A percentile compares a stretch with the other conserved stretches of the same genome.
Evolutionary conservation across 108 stramenopile genomes (phyloP).

Genomic region (Nitzschia inconspicua): DNA sequence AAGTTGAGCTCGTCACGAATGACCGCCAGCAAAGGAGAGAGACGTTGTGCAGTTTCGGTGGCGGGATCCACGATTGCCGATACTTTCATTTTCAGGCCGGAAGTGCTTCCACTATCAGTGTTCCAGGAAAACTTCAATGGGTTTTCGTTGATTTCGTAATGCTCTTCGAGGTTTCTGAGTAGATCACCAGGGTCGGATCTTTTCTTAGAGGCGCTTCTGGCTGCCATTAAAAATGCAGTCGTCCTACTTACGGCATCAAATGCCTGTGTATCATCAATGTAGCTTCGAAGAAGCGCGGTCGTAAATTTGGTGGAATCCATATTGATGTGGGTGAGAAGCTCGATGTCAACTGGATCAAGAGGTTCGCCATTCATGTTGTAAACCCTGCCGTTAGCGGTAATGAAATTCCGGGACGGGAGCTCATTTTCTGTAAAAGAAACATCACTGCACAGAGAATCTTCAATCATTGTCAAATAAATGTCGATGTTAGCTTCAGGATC

Average conservation of each 20-base stretch:
- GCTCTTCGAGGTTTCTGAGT: constrained; percentile 15
- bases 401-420: constrained; percentile 37
- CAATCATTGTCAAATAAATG: background rate
- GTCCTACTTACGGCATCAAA: constrained; percentile 27
- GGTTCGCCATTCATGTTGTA: constrained; percentile 35
- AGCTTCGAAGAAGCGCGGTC: constrained; percentile 33
- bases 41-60: constrained; percentile 84
- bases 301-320: constrained; percentile 42
- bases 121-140: constrained; percentile 67
- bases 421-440: constrained; percentile 19
- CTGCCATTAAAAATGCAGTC: constrained; percentile 28
- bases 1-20: constrained; percentile 79
- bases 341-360: constrained; percentile 46
- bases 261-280: constrained; percentile 17
- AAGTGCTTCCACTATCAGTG: constrained; percentile 8
- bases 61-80: constrained; percentile 86
- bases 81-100: constrained; percentile 28
- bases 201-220: background rate
- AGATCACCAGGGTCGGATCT: constrained; percentile 6
- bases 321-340: constrained; percentile 53
- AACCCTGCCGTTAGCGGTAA: constrained; percentile 51
- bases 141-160: constrained; percentile 24
- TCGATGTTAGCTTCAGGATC: constrained; percentile 3
- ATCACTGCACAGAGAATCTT: background rate
- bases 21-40: constrained; percentile 68